Base-by-base conservation (phyloP, 176 grass and related monocot genomes). In the Carex littledalei region DNA sequence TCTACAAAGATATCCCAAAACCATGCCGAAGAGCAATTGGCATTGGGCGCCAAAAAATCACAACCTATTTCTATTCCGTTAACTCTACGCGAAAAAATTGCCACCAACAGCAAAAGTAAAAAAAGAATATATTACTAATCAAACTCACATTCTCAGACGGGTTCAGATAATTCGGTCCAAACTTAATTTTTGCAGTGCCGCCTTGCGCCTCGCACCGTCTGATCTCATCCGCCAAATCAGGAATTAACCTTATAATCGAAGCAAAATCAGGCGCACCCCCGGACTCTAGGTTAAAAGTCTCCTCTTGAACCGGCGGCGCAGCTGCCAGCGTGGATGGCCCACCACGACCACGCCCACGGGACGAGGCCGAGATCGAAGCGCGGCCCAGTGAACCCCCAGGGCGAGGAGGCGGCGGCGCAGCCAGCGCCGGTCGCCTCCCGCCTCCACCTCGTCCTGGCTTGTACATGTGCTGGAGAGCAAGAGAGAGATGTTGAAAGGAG, bases 191-290 rank as follows among this genome's bases (percentile, higher is more conserved):
- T 10, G 93, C 97, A 29, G 75, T 85, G 47, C 87, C 86, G 13
- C 97, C 97, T 64, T 89, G 87, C n/a, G 91, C 90, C 93, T 99
- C 97, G 53, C 86, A 84, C 53, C 93, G 93, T 54, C 88, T 92
- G 88, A 99, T 99, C 91, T 99, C 97, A 83, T 99, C 97, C 35
- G 96, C 79, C 57, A 99, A 89, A 92, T 95, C 93, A 15, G 93
- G 97, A 64, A 89, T 90, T 7, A 99, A 88, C 85, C 86, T 63
- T 78, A 99, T 92, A 69, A 99, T 90, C 49, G 97, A 93, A 61
- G 90, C 93, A 34, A 94, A 99, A 86, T 94, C 84, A 22, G 87
- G 90, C 10, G 85, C 77, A 0, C 90, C 90, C 14, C 83, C 86
- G 10, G 88, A 87, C 86, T 90, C 88, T 3, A 99, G 91, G 53